These are phyloP conservation scores for Tricholoma furcatifolium DNA, from an alignment of 768 basidiomycete species.

Conservation along the genomic window DNA sequence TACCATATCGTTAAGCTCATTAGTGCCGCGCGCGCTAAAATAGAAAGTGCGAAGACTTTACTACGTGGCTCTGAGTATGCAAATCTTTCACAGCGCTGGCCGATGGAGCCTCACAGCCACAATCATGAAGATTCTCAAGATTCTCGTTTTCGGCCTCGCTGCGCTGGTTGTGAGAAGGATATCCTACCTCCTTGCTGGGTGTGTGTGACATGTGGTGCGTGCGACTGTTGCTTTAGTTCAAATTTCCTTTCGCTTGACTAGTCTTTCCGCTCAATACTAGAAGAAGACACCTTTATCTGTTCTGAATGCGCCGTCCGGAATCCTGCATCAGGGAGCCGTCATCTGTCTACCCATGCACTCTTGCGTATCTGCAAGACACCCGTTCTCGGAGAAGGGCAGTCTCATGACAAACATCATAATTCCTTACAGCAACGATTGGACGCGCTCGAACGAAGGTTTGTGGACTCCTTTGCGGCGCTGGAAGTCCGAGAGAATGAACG, in stretches of 20 bases:
- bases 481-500: conserved; percentile 25
- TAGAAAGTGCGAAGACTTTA: conserved; percentile 25
- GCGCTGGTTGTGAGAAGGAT: conserved; percentile 17
- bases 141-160: not conserved
- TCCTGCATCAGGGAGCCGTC: conserved; percentile 8
- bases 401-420: conserved; percentile 24
- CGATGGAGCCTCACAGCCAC: not conserved
- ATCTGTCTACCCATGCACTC: conserved; percentile 23
- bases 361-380: conserved; percentile 25
- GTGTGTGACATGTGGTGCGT: conserved; percentile 18
- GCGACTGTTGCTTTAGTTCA: not conserved
- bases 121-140: not conserved
- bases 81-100: not conserved
- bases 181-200: conserved; percentile 21
- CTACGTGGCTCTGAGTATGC: conserved; percentile 24
- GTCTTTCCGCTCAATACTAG: conserved; percentile 11
- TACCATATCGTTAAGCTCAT: conserved; percentile 27
- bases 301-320: conserved; percentile 27
- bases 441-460: conserved; percentile 27
- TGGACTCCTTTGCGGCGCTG: conserved; percentile 24
- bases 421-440: conserved; percentile 29
- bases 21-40: conserved; percentile 21
- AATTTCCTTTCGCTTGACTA: not conserved
- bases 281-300: conserved; percentile 32
- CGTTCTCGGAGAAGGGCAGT: conserved; percentile 16